Percentiles rank a stretch among this genome's conserved stretches.
Evolutionary conservation across 1,284 basidiomycete genomes (phyloP).

Genomic region (Phellopilus nigrolimitatus): DNA sequence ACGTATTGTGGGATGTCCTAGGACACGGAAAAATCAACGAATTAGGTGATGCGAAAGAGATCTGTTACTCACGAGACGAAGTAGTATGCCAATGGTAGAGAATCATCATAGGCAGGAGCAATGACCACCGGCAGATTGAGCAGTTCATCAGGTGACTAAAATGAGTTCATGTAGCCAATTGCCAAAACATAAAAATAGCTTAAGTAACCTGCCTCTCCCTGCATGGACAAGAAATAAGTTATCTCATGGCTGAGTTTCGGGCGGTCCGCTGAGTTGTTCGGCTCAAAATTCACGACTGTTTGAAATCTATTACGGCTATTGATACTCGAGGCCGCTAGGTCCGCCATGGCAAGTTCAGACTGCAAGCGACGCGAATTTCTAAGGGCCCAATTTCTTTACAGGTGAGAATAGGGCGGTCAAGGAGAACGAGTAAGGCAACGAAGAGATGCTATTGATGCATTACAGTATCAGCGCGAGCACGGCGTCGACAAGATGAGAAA

Average conservation of each 20-base stretch:
- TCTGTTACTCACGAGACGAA: constrained; percentile 47
- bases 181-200: background rate
- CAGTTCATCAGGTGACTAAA: constrained; percentile 34
- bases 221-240: constrained; percentile 23
- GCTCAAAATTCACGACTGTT: constrained; percentile 23
- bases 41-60: background rate
- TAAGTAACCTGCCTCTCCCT: constrained; percentile 22
- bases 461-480: too few relatives aligned
- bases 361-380: too few relatives aligned
- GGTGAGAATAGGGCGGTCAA: too few relatives aligned
- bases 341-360: too few relatives aligned
- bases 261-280: constrained; percentile 17
- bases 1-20: constrained; percentile 65
- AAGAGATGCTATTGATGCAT: too few relatives aligned
- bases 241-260: constrained; percentile 25
- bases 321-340: too few relatives aligned
- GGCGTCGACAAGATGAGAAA: too few relatives aligned
- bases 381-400: too few relatives aligned
- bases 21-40: background rate
- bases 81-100: constrained; percentile 46
- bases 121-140: constrained; percentile 34
- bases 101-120: constrained; percentile 36
- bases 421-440: too few relatives aligned
- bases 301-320: constrained; percentile 17
- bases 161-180: background rate